Conservation (phyloP, 1,284 basidiomycete genomes). For the Heterobasidion annosum region DNA sequence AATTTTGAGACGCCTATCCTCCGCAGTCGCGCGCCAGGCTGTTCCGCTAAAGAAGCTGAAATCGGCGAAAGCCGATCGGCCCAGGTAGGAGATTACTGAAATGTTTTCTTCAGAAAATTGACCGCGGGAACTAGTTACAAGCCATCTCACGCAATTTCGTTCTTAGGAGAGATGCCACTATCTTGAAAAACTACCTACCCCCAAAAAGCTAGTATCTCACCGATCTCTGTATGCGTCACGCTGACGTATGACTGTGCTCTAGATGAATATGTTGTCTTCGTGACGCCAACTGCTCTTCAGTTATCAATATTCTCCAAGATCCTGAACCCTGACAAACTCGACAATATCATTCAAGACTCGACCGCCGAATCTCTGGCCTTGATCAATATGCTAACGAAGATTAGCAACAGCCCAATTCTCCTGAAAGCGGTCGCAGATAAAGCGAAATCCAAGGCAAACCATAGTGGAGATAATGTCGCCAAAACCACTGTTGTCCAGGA, state of each 20-base stretch:
- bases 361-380: slow-evolving; percentile 79
- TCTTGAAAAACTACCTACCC: slow-evolving; percentile 81
- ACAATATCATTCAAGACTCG: slow-evolving; percentile 55
- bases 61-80: slow-evolving; percentile 65
- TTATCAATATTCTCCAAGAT: slow-evolving; percentile 74
- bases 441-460: slow-evolving; percentile 29
- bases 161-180: slow-evolving; percentile 76
- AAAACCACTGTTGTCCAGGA: slow-evolving; percentile 48
- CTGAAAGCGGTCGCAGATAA: slow-evolving; percentile 68
- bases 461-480: slow-evolving; percentile 23
- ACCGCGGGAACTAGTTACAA: slow-evolving; percentile 43
- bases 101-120: neutral
- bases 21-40: slow-evolving; percentile 76
- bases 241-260: neutral
- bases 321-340: slow-evolving; percentile 58
- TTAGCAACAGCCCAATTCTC: slow-evolving; percentile 90
- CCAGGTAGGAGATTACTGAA: slow-evolving; percentile 38
- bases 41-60: slow-evolving; percentile 62
- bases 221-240: neutral
- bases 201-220: slow-evolving; percentile 66
- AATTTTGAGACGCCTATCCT: slow-evolving; percentile 89
- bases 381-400: slow-evolving; percentile 77
- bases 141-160: slow-evolving; percentile 82
- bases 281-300: slow-evolving; percentile 79
- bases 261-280: slow-evolving; percentile 94